These are phyloP conservation scores for Xylaria telfairii DNA, from an alignment of 495 filamentous ascomycete genomes.

Conservation along the genomic window DNA sequence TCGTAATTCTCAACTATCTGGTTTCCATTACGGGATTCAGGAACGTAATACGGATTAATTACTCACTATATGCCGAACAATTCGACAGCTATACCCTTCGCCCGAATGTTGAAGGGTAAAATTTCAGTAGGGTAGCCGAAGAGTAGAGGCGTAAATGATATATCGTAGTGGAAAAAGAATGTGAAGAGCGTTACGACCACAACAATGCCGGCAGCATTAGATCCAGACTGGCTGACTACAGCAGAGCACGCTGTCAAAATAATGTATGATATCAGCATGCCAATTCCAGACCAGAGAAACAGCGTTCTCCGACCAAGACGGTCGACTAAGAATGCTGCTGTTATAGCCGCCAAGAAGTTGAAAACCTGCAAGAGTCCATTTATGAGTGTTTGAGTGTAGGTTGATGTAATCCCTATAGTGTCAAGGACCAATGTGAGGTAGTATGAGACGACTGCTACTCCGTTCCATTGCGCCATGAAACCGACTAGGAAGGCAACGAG, in stretches of 20 bases:
- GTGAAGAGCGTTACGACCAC: slow-evolving; percentile 50
- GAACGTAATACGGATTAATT: not conserved
- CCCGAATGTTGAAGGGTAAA: slow-evolving; percentile 48
- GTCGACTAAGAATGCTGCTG: slow-evolving; percentile 51
- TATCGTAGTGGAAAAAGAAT: slow-evolving; percentile 54
- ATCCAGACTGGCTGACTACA: slow-evolving; percentile 37
- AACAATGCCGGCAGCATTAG: slow-evolving; percentile 42
- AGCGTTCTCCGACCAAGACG: slow-evolving; percentile 53
- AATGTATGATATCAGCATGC: slow-evolving; percentile 60
- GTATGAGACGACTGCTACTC: slow-evolving; percentile 42
- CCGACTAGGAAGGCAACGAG: slow-evolving; percentile 37
- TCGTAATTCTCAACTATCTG: not conserved
- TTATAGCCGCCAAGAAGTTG: slow-evolving; percentile 44
- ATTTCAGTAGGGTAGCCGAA: slow-evolving; percentile 49
- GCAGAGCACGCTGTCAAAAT: slow-evolving; percentile 53
- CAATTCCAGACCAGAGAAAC: slow-evolving; percentile 55
- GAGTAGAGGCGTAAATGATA: slow-evolving; percentile 36
- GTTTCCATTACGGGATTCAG: not conserved
- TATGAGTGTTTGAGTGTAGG: slow-evolving; percentile 46
- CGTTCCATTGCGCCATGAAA: slow-evolving; percentile 44
- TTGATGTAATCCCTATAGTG: slow-evolving; percentile 46
- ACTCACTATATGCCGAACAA: slow-evolving; percentile 46
- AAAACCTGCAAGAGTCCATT: slow-evolving; percentile 49
- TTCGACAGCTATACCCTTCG: slow-evolving; percentile 55
- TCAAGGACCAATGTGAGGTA: slow-evolving; percentile 44